Evolutionary conservation across 1,284 basidiomycete genomes (phyloP), one percentile per base, ranked within the genome.

Genomic region (Rhizoctonia solani): DNA sequence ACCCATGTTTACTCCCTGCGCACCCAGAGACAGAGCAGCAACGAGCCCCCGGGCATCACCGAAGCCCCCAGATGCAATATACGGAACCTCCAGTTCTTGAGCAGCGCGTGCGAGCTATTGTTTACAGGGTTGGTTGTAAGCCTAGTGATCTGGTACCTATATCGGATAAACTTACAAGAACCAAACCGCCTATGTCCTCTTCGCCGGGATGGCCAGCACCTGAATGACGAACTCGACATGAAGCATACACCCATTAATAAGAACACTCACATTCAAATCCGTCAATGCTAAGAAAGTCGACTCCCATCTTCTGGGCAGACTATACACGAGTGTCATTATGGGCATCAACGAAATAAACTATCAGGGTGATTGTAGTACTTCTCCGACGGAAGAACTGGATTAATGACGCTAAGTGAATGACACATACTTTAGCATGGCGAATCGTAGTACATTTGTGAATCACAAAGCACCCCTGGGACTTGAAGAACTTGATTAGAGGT

Each of bases 151-250:
- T 16, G 41, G 41, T 16, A 16, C n/a, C 14, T 21, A 16, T 16
- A 44, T 44, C 16, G 41, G 14, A 11, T 34, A 34, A 34, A 75
- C 81, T 69, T 72, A 94, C 90, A 76, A 98, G 78, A 3, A 97
- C 88, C n/a, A 98, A 75, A 4, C 92, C 92, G 9, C 92, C 92
- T 37, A 97, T 91, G 76, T 98, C 95, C 67, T 97, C 92, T 75
- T 98, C 95, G 69, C 95, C 95, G 4, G 94, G 95, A 76, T 97
- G 93, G 30, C 95, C 95, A 41, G 93, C 93, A 74, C 90, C 90
- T 92, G 75, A 29, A 32, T 23, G 9, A 21, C 5, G 41, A 44
- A 16, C 5, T 46, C 44, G 53, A 49, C 23, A 55, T 46, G 47
- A 3, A 68, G 67, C 0, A 27, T 44, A 44, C 4, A 19, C 37